A percentile compares a stretch with the other conserved stretches of the same genome.
Conservation (phyloP, 768 basidiomycete species). For the Rhizopogon vesiculosus region DNA sequence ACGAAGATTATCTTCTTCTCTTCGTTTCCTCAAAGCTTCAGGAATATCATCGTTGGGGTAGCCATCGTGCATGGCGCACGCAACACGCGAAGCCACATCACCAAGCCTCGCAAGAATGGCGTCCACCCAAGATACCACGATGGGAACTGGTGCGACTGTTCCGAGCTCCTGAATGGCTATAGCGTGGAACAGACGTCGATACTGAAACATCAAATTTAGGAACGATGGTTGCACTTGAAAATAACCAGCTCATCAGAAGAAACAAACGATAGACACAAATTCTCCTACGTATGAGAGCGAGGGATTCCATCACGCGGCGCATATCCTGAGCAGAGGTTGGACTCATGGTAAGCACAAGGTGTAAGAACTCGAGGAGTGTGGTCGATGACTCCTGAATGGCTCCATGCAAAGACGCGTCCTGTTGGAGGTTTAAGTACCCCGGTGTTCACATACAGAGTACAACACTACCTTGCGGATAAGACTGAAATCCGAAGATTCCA, state of each 20-base stretch:
- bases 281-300: slow-evolving; percentile 18
- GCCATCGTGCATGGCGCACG: slow-evolving; percentile 16
- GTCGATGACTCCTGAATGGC: slow-evolving; percentile 30
- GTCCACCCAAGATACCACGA: slow-evolving; percentile 65
- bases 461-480: slow-evolving; percentile 22
- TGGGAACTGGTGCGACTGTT: slow-evolving; percentile 16
- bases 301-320: slow-evolving; percentile 6
- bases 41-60: slow-evolving; percentile 11
- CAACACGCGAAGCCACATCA: slow-evolving; percentile 28
- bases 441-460: not conserved
- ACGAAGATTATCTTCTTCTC: slow-evolving; percentile 46
- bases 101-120: slow-evolving; percentile 51
- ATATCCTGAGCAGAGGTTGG: slow-evolving; percentile 1
- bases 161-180: slow-evolving; percentile 33
- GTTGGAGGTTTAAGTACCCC: slow-evolving; percentile 6
- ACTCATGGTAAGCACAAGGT: slow-evolving; percentile 14
- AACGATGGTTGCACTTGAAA: slow-evolving; percentile 29
- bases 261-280: not conserved
- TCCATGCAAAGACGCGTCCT: slow-evolving; percentile 31
- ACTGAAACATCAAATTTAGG: slow-evolving; percentile 42
- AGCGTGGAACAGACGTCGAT: slow-evolving; percentile 43
- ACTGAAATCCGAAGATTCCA: slow-evolving; percentile 24
- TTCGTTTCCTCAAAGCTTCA: slow-evolving; percentile 33
- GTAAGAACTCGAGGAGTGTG: slow-evolving; percentile 27
- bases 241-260: slow-evolving; percentile 1